Percentiles rank a stretch among this genome's conserved stretches.
Evolutionary conservation across 1,284 basidiomycete genomes (phyloP).

Genomic region (Neonothopanus nambi): DNA sequence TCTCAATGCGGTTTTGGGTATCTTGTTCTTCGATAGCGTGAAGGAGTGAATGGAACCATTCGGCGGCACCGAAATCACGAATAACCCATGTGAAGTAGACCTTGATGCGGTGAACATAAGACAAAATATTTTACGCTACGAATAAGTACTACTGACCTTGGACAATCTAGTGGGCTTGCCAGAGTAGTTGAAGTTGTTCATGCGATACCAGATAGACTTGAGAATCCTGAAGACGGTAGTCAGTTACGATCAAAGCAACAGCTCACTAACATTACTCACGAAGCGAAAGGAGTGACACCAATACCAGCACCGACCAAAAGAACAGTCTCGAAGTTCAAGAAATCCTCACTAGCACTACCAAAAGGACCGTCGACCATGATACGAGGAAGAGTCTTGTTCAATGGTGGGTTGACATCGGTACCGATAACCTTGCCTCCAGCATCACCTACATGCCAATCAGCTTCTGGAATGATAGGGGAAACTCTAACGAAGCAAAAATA

Average conservation of each 20-base stretch:
- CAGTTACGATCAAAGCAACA: slow-evolving; percentile 11
- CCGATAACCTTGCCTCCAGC: slow-evolving; percentile 61
- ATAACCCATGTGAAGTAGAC: slow-evolving; percentile 91
- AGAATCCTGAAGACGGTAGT: slow-evolving; percentile 55
- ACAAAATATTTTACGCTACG: too few relatives aligned
- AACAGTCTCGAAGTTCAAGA: slow-evolving; percentile 82
- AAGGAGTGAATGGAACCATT: slow-evolving; percentile 92
- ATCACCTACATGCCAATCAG: slow-evolving; percentile 20
- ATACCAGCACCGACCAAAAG: slow-evolving; percentile 91
- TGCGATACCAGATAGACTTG: slow-evolving; percentile 92
- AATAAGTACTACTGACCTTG: slow-evolving; percentile 39
- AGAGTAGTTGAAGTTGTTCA: slow-evolving; percentile 77
- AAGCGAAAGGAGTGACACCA: slow-evolving; percentile 91
- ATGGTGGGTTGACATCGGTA: slow-evolving; percentile 53
- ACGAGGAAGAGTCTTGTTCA: slow-evolving; percentile 77
- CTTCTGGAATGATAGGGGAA: neutral
- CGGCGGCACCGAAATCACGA: slow-evolving; percentile 81
- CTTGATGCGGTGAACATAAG: slow-evolving; percentile 23
- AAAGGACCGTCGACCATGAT: slow-evolving; percentile 92
- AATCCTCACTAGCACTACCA: slow-evolving; percentile 84
- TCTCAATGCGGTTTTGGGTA: slow-evolving; percentile 79
- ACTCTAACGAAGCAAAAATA: neutral
- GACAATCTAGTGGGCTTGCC: slow-evolving; percentile 71
- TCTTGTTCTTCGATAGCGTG: slow-evolving; percentile 92
- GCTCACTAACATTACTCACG: slow-evolving; percentile 45